Evolutionary conservation across 2,329 filamentous ascomycete species (phyloP), one percentile per base, ranked within the genome.

Genomic region (Cladosporium oxysporum): DNA sequence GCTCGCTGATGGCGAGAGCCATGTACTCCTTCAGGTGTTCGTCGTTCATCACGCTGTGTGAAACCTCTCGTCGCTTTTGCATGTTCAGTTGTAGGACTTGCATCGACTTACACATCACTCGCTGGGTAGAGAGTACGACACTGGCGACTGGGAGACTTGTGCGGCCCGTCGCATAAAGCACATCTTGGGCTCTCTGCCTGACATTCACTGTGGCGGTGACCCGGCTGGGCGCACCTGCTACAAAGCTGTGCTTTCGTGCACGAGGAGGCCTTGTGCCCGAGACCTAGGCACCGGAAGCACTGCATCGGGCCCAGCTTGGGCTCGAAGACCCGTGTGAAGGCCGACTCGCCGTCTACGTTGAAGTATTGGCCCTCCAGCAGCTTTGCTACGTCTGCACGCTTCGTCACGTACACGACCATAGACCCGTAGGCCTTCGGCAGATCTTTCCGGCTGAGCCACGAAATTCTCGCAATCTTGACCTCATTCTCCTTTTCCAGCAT

Each of bases 401-500:
- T 67, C 8, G 62, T 29, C 33, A 61, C 26, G 55, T 67, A 67
- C 21, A 67, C 55, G 8, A 67, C 49, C 47, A 65, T 67, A 5
- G 62, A 67, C 31, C 66, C 57, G 21, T 62, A 67, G 10, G 55
- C 62, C 37, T 67, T 67, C 3, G 16, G 53, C 26, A 26, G n/a
- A 47, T 67, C 35, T 49, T 67, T 67, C 62, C 47, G 21, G 44
- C 66, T 67, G 21, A 62, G 47, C 62, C 57, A 67, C 23, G 50
- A 37, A 6, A 67, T 31, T 23, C 62, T 62, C 7, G 66, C 53
- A 23, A 65, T 65, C 31, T 50, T 65, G 5, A 62, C 62, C 50
- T 65, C 62, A n/a, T 67, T 67, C 57, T 67, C 62, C 35, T 65
- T 59, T 35, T 65, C 62, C 10, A 57, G 47, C 55, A 65, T 62